Evolutionary conservation across 106 monocot species (phyloP), one percentile per base, ranked within the genome.

Genomic region (Apostasia ramifera): DNA sequence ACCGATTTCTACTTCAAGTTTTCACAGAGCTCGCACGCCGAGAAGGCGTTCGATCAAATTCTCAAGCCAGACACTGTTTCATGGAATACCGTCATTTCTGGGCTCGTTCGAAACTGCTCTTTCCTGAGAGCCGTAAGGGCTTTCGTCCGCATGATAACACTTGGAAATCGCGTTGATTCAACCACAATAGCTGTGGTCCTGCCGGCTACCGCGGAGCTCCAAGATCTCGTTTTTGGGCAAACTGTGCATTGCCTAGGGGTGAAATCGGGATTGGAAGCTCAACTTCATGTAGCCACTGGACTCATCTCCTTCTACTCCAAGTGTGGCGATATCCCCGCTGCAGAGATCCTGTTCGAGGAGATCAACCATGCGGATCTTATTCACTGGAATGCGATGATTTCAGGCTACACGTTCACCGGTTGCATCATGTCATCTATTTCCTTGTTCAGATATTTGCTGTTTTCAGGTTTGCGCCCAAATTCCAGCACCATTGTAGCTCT

Each of bases 261-360:
- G 54, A 89, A 84, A 55, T 63, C 58, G 5, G 86, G 87, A 0
- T 15, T 82, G 52, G 74, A 4, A 0, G 66, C 14, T 6, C 82
- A 80, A 47, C 46, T 66, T 11, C 80, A 82, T 69, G 74, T 90
- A 6, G 62, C 70, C 11, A 94, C 94, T 3, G 89, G 90, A 7
- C 66, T 94, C 26, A 82, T 94, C 7, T 87, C 94, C 0, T 72
- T 90, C 74, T 94, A 94, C 69, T 73, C 86, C 66, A 94, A 94
- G 76, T 84, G 80, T 15, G 90, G 78, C 0, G 78, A 80, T 0
- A 48, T 90, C 12, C 8, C 47, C 3, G 70, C 44, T 3, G 80
- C 86, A 8, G 60, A 53, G 42, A 14, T 37, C 3, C 56, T 94
- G 55, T 94, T 90, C 73, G 53, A 68, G 2, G 55, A n/a, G 40